phyloP scores from a whole-genome alignment of 768 basidiomycete genomes.

The Boletus edulis region DNA sequence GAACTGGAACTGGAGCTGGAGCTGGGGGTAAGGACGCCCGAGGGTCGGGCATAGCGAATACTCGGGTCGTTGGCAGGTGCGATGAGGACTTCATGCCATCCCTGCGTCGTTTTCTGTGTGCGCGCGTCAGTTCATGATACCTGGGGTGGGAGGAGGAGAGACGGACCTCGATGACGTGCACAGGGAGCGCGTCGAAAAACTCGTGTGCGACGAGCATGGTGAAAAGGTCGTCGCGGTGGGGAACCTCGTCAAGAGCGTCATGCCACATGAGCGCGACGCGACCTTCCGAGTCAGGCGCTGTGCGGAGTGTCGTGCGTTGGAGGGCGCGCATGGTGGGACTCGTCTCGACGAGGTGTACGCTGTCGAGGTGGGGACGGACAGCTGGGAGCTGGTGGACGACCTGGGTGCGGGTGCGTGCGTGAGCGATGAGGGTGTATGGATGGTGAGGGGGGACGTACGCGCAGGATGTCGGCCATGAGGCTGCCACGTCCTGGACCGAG shows the following conservation, averaged over 20 bases:
- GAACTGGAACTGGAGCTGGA: no score
- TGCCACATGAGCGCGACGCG: conserved; percentile 63
- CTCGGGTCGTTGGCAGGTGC: conserved; percentile 43
- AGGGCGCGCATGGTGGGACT: conserved; percentile 62
- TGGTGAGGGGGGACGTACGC: conserved; percentile 45
- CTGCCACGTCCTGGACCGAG: conserved; percentile 95
- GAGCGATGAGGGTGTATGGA: neutral
- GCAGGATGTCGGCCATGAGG: conserved; percentile 82
- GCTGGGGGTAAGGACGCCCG: conserved; percentile 5
- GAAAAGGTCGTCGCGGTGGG: conserved; percentile 48
- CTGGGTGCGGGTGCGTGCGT: conserved; percentile 29
- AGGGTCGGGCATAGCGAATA: conserved; percentile 22
- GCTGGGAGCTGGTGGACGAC: conserved; percentile 49
- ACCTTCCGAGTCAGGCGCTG: conserved; percentile 20
- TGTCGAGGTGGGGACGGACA: conserved; percentile 35
- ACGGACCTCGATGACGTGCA: conserved; percentile 82
- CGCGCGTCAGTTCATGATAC: neutral
- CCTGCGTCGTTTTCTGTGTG: conserved; percentile 66
- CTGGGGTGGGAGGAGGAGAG: neutral
- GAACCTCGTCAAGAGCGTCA: conserved; percentile 67
- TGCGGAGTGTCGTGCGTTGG: conserved; percentile 53
- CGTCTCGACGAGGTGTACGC: conserved; percentile 80
- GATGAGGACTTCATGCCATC: conserved; percentile 87
- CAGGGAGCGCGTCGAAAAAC: conserved; percentile 95
- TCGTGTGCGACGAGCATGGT: conserved; percentile 94